Base-by-base conservation (phyloP, 1,284 basidiomycete genomes). In the Clitocybe nebularis region DNA sequence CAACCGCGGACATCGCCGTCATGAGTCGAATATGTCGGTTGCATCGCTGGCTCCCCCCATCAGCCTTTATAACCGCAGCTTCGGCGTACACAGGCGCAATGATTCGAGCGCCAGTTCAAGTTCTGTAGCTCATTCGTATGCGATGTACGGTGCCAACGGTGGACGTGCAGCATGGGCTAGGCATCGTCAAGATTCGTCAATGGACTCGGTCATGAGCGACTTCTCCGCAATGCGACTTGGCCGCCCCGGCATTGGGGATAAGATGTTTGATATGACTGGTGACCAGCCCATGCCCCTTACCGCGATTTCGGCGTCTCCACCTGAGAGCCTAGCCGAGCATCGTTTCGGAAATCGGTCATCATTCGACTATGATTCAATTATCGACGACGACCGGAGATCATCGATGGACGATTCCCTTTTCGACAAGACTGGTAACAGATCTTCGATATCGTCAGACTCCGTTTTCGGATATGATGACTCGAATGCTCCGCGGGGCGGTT, bases 201-300 rank as follows among this genome's bases (percentile, higher is more conserved):
- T 71, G 2, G 86, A 88, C 48, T 90, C 86, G 0, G 58, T 75
- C 24, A 63, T 72, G 51, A 90, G 86, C 44, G 77, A 81, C 41
- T 75, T 75, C 48, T 83, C 83, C 2, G 71, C 67, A 2, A 62
- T 68, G 48, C 70, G 74, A 7, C 58, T 87, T 3, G 80, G 71
- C 2, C 74, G 89, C 14, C 89, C 89, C 1, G 87, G 82, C 1
- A 62, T 93, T 2, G 89, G 90, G 0, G 90, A 92, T 56, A 89
- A 91, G 70, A 92, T 93, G 89, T 89, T 93, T 54, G 79, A 85
- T 21, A 75, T 69, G 13, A 67, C 66, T n/a, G 68, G 64, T 5
- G 81, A 83, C 36, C 72, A 69, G 30, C 75, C 74, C 3, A 71
- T 76, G 43, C 77, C 82, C 0, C 68, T 90, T 20, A 60, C 72